Percentiles rank a stretch among this genome's conserved stretches.
Evolutionary conservation across 257 asterid species (phyloP).

Genomic region (Ballota nigra): DNA sequence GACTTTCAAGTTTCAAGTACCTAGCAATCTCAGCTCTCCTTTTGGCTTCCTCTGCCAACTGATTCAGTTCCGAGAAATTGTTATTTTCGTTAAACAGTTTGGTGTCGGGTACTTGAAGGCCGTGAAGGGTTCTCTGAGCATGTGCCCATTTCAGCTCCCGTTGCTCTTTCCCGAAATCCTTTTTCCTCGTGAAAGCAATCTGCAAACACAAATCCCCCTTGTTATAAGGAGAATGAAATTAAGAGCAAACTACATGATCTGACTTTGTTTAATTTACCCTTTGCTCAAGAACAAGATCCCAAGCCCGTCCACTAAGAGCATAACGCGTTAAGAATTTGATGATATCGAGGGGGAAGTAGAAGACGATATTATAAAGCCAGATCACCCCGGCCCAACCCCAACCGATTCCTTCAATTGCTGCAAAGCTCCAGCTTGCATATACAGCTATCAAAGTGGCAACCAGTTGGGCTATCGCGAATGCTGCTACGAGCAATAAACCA

Average conservation of each 20-base stretch:
- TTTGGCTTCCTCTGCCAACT: conserved; percentile 97
- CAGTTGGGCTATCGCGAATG: conserved; percentile 81
- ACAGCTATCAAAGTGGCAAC: conserved; percentile 95
- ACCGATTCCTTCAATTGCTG: conserved; percentile 97
- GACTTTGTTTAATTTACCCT: conserved; percentile 49
- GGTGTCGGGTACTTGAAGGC: conserved; percentile 91
- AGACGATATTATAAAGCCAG: conserved; percentile 84
- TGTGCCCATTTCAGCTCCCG: conserved; percentile 98
- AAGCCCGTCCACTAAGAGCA: conserved; percentile 89
- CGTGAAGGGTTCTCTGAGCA: conserved; percentile 95
- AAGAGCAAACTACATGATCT: neutral
- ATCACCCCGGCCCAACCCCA: conserved; percentile 99
- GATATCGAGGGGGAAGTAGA: conserved; percentile 82
- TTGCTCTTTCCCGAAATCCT: conserved; percentile 95
- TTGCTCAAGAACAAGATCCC: conserved; percentile 96
- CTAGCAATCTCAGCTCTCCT: conserved; percentile 97
- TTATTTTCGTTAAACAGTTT: conserved; percentile 68
- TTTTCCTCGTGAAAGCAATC: conserved; percentile 96
- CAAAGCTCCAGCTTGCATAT: conserved; percentile 90
- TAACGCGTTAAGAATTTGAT: conserved; percentile 79
- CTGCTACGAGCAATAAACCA: conserved; percentile 74
- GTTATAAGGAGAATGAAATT: neutral
- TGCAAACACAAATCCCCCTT: conserved; percentile 26
- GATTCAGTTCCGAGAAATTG: conserved; percentile 88
- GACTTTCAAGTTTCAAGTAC: conserved; percentile 33